Evolutionary conservation across 192 early-diverging fungal species (phyloP), one percentile per base, ranked within the genome.

Genomic region (Glomus cerebriforme): DNA sequence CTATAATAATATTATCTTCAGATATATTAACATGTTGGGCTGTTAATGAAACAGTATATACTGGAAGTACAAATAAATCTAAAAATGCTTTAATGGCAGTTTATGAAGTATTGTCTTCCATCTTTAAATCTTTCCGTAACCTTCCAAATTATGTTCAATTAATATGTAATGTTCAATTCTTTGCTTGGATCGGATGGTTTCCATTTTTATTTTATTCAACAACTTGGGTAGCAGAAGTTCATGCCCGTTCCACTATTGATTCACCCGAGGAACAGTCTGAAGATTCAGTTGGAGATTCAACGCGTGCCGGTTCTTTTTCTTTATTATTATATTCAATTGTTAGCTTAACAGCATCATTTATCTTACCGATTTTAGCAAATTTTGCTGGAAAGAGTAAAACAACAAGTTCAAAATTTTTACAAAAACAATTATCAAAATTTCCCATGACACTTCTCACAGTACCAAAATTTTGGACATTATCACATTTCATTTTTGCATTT

Each of bases 101-200:
- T 1, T 9, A 72, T 24, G 76, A 78, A 0, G 77, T 79, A 59
- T 79, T 82, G 26, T 78, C 45, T 31, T 78, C 79, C 7, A 85
- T 90, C 17, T 59, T 82, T 29, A 59, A 73, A 5, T 77, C 90
- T 7, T 80, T 96, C 54, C 83, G 90, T 60, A 78, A 85, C 54
- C 82, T 98, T 79, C 96, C 98, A 0, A 77, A 39, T 8, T 86
- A 92, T 4, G 88, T 96, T 66, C 92, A 92, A 78, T 82, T 87
- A 27, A 85, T 98, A 6, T 98, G 95, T 82, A 92, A 93, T 66
- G 91, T 96, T 24, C 97, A 98, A 81, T 93, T 99, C 69, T 96
- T 96, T 89, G 90, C 94, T 15, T 99, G 96, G 96, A 92, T 98
- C 78, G 96, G 94, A 22, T 96, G 96, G 95, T 99, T 99, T 80